Evolutionary conservation across 1,284 basidiomycete genomes (phyloP).

Genomic region (Exobasidium cylindrosporum): DNA sequence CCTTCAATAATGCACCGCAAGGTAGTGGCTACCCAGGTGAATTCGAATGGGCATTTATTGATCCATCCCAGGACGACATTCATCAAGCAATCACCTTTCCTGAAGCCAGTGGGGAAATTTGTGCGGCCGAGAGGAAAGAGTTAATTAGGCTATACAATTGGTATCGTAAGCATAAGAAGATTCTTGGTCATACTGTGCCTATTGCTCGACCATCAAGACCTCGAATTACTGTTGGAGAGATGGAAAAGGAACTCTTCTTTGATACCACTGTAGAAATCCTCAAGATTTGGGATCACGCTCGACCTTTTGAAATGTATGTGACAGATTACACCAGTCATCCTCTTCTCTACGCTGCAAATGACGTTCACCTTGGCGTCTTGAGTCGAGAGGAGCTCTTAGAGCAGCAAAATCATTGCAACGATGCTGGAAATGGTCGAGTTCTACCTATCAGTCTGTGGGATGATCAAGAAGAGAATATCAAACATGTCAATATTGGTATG

Average conservation of each 20-base stretch:
- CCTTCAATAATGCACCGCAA: neutral
- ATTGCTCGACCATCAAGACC: neutral
- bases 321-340: slow-evolving; percentile 44
- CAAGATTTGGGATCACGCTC: slow-evolving; percentile 32
- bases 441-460: slow-evolving; percentile 5
- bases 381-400: neutral
- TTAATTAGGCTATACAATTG: neutral
- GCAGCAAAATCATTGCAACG: neutral
- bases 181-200: neutral
- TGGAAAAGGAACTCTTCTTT: slow-evolving; percentile 34
- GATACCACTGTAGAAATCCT: slow-evolving; percentile 40
- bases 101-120: neutral
- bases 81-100: neutral
- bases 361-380: slow-evolving; percentile 22
- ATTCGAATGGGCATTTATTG: neutral
- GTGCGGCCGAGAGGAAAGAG: neutral
- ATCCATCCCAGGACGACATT: neutral
- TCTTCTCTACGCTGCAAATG: slow-evolving; percentile 31
- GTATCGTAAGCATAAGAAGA: neutral
- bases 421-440: slow-evolving; percentile 2
- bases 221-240: slow-evolving; percentile 20
- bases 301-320: slow-evolving; percentile 40
- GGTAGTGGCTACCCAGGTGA: slow-evolving; percentile 3
- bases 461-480: neutral
- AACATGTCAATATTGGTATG: neutral